A percentile compares a stretch with the other conserved stretches of the same genome.
Evolutionary conservation across 2,329 filamentous ascomycete genomes (phyloP).

Genomic region (Aspergillus pseudoglaucus): DNA sequence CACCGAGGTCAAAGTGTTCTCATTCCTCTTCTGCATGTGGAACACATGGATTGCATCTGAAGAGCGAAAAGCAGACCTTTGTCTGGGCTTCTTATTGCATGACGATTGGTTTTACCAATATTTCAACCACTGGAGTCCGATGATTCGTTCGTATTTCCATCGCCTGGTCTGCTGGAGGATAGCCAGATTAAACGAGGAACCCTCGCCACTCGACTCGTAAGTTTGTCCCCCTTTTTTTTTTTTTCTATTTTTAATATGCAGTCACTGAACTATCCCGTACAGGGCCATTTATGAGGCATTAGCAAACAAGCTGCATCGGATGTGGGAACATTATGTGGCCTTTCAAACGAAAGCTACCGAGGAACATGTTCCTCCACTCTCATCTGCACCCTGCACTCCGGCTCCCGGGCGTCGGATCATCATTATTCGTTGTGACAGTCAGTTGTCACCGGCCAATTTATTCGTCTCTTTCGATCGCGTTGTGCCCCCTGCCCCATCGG

Average conservation of each 20-base stretch:
- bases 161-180: constrained; percentile 84
- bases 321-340: constrained; percentile 75
- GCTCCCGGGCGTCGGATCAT: constrained; percentile 79
- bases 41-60: constrained; percentile 61
- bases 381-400: constrained; percentile 74
- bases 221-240: constrained; percentile 26
- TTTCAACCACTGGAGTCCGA: constrained; percentile 92
- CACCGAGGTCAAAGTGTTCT: constrained; percentile 77
- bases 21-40: constrained; percentile 78
- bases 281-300: constrained; percentile 65
- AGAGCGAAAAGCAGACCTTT: constrained; percentile 62
- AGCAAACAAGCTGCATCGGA: constrained; percentile 60
- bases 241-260: background rate
- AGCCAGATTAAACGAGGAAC: constrained; percentile 65
- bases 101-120: constrained; percentile 70
- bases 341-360: constrained; percentile 62
- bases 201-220: constrained; percentile 61
- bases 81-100: constrained; percentile 67
- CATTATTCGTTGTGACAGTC: constrained; percentile 76
- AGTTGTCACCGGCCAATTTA: constrained; percentile 45
- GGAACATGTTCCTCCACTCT: constrained; percentile 53
- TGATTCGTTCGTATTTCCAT: constrained; percentile 91
- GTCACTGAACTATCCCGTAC: constrained; percentile 8
- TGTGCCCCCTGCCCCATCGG: constrained; percentile 32
- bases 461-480: constrained; percentile 62